Evolutionary conservation across 2,329 filamentous ascomycete species (phyloP).

Genomic region (Aspergillus unguis): DNA sequence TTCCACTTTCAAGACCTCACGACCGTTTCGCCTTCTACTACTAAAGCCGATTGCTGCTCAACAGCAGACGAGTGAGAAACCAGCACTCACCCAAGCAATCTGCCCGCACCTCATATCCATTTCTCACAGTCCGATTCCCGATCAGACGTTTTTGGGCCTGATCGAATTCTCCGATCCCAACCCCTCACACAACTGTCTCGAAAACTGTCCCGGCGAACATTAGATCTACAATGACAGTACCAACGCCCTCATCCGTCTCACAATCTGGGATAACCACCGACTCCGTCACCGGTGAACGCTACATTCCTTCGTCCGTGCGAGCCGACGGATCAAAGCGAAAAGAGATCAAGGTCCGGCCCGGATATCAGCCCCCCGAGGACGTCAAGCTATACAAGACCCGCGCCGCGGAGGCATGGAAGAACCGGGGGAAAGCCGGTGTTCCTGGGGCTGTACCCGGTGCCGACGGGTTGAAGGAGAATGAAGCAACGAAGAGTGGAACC

Average conservation of each 20-base stretch:
- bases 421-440: conserved; percentile 65
- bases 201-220: conserved; percentile 30
- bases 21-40: too few relatives aligned
- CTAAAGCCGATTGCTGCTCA: too few relatives aligned
- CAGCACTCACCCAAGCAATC: background rate
- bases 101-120: background rate
- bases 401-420: conserved; percentile 80
- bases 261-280: conserved; percentile 72
- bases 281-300: conserved; percentile 70
- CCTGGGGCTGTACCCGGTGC: conserved; percentile 55
- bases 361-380: conserved; percentile 91
- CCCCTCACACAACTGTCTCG: background rate
- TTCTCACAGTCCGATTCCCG: background rate
- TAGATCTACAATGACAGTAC: conserved; percentile 33
- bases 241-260: conserved; percentile 29
- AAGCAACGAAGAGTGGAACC: conserved; percentile 28
- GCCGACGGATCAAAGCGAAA: conserved; percentile 88
- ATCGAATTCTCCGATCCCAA: conserved; percentile 1
- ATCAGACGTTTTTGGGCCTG: background rate
- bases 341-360: conserved; percentile 89
- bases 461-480: conserved; percentile 34
- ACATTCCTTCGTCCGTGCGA: conserved; percentile 83
- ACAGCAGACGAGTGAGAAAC: too few relatives aligned
- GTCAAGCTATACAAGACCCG: conserved; percentile 95
- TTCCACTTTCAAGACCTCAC: too few relatives aligned